phyloP scores from a whole-genome alignment of 495 filamentous ascomycete genomes.

The Mytilinidion resinicola region DNA sequence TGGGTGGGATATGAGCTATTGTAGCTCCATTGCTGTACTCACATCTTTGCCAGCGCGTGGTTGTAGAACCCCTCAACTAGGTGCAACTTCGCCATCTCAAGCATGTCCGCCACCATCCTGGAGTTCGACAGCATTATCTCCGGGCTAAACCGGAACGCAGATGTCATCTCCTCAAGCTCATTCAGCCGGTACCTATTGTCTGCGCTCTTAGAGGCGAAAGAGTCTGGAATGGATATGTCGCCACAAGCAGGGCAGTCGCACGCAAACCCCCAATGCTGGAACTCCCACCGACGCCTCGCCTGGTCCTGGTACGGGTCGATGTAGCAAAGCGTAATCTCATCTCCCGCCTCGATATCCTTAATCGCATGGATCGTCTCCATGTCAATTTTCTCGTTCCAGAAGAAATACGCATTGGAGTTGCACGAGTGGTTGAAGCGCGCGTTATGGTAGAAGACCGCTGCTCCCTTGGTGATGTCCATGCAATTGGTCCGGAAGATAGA shows the following conservation, averaged over 20 bases:
- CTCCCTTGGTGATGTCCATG: slow-evolving; percentile 18
- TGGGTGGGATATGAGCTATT: too few relatives aligned
- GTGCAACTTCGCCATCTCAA: slow-evolving; percentile 12
- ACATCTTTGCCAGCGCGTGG: slow-evolving; percentile 7
- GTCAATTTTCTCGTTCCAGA: slow-evolving; percentile 25
- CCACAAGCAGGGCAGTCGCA: slow-evolving; percentile 29
- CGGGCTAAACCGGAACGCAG: neutral
- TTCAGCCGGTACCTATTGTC: slow-evolving; percentile 10
- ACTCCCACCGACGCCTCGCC: slow-evolving; percentile 12
- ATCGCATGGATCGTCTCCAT: slow-evolving; percentile 28
- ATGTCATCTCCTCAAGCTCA: slow-evolving; percentile 9
- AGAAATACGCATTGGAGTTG: slow-evolving; percentile 30
- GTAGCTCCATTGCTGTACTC: neutral
- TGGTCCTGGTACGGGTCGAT: slow-evolving; percentile 15
- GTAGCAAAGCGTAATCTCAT: slow-evolving; percentile 31
- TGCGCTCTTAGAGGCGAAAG: slow-evolving; percentile 13
- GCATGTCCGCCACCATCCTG: neutral
- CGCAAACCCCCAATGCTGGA: slow-evolving; percentile 27
- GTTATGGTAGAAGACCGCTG: slow-evolving; percentile 25
- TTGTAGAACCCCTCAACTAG: slow-evolving; percentile 15
- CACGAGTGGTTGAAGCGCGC: slow-evolving; percentile 34
- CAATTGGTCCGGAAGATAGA: slow-evolving; percentile 34
- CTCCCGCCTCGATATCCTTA: slow-evolving; percentile 26
- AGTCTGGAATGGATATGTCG: slow-evolving; percentile 8
- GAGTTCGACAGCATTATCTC: too few relatives aligned